Conservation (phyloP, 495 filamentous ascomycete species). For the Penicillium diatomitis region DNA sequence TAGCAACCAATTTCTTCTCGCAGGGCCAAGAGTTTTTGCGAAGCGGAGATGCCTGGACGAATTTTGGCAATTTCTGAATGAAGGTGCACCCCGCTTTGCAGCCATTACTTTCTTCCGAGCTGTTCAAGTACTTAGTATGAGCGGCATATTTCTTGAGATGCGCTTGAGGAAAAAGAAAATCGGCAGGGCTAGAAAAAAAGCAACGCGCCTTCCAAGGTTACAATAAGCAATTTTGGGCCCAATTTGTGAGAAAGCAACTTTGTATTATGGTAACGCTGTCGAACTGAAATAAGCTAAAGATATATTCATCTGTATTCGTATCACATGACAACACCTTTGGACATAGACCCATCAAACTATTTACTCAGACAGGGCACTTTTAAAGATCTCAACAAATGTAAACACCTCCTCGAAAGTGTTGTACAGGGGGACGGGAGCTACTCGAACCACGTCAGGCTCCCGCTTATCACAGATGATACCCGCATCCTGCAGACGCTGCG, state of each 20-base stretch:
- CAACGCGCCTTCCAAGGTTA: no score
- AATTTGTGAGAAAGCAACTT: neutral
- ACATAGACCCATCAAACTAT: neutral
- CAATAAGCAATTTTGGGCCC: no score
- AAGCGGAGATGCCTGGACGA: slow-evolving; percentile 29
- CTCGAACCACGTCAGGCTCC: slow-evolving; percentile 84
- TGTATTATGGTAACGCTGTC: neutral
- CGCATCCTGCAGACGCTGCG: slow-evolving; percentile 54
- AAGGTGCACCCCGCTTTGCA: no score
- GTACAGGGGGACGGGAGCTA: slow-evolving; percentile 86
- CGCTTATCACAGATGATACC: slow-evolving; percentile 84
- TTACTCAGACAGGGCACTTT: slow-evolving; percentile 16
- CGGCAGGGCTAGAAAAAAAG: no score
- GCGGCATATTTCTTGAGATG: no score
- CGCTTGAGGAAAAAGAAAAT: no score
- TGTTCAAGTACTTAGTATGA: no score
- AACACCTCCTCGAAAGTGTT: slow-evolving; percentile 77
- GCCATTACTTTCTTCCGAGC: no score
- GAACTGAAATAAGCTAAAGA: neutral
- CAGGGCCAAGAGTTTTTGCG: slow-evolving; percentile 38
- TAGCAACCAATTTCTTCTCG: slow-evolving; percentile 41
- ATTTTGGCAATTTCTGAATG: slow-evolving; percentile 28
- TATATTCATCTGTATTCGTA: neutral
- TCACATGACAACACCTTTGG: neutral
- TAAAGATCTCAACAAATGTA: slow-evolving; percentile 54